These are phyloP conservation scores for Quambalaria eucalypti DNA, from an alignment of 1,284 basidiomycete genomes.

Conservation along the genomic window DNA sequence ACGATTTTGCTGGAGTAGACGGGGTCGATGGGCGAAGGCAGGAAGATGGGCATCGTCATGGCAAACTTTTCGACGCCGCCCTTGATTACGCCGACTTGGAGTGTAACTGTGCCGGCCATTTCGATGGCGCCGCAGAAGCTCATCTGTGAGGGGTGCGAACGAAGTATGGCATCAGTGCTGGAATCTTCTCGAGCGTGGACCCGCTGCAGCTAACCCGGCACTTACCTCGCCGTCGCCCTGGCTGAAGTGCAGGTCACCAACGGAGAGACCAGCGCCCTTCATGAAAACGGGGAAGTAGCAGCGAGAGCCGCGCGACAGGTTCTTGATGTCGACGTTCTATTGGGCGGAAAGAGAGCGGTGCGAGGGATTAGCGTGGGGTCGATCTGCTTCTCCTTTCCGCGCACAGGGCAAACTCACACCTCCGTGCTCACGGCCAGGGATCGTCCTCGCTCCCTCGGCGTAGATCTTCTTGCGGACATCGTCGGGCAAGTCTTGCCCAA, in stretches of 20 bases:
- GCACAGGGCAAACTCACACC: slow-evolving; percentile 1
- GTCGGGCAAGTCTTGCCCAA: slow-evolving; percentile 56
- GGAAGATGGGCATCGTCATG: slow-evolving; percentile 65
- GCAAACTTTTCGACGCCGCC: slow-evolving; percentile 65
- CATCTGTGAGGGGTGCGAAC: background rate
- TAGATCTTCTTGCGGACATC: slow-evolving; percentile 56
- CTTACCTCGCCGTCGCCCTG: slow-evolving; percentile 64
- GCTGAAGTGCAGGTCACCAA: slow-evolving; percentile 74
- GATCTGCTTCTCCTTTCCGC: background rate
- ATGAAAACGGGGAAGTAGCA: slow-evolving; percentile 72
- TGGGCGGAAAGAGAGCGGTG: slow-evolving; percentile 44
- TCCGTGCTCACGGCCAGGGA: slow-evolving; percentile 36
- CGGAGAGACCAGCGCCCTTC: slow-evolving; percentile 64
- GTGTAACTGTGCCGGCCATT: slow-evolving; percentile 66
- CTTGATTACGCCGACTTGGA: slow-evolving; percentile 66
- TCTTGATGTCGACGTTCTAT: slow-evolving; percentile 67
- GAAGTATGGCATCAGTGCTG: background rate
- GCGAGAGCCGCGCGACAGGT: slow-evolving; percentile 51
- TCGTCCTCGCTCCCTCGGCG: slow-evolving; percentile 63
- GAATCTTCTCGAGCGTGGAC: background rate
- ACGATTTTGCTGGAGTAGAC: slow-evolving; percentile 62
- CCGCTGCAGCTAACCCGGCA: background rate
- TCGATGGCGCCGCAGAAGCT: slow-evolving; percentile 70
- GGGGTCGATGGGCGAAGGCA: slow-evolving; percentile 64
- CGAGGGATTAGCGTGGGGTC: background rate